These are phyloP conservation scores for Nannochloropsis salina DNA, from an alignment of 108 stramenopile genomes.

Conservation along the genomic window DNA sequence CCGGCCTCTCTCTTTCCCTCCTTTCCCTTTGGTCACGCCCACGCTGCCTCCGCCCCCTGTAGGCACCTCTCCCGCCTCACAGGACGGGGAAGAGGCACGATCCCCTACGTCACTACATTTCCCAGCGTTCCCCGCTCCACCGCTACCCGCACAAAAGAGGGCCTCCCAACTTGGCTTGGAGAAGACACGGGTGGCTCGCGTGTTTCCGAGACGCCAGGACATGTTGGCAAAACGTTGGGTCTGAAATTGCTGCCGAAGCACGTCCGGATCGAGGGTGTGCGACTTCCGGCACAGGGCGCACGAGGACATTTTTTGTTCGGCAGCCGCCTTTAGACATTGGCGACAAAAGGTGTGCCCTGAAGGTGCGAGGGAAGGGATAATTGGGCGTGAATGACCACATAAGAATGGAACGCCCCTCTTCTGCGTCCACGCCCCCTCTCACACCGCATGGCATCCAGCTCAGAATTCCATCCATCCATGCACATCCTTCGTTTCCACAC, in stretches of 20 bases:
- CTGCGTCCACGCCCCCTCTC: no score
- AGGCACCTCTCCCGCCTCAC: background rate
- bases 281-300: background rate
- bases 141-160: background rate
- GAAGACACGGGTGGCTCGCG: background rate
- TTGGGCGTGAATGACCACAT: background rate
- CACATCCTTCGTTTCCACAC: no score
- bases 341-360: background rate
- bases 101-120: background rate
- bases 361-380: background rate
- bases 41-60: background rate
- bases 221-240: background rate
- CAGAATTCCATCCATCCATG: no score
- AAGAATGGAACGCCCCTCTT: no score
- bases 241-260: background rate
- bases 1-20: background rate
- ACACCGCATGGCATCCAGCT: no score
- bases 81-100: background rate
- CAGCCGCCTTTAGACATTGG: background rate
- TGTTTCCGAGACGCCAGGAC: background rate
- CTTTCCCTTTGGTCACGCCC: background rate
- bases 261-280: background rate
- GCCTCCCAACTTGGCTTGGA: background rate
- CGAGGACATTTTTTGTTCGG: background rate
- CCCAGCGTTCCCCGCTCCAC: background rate